Evolutionary conservation across 331 rosid genomes (phyloP).

Genomic region (Ulmus americana): DNA sequence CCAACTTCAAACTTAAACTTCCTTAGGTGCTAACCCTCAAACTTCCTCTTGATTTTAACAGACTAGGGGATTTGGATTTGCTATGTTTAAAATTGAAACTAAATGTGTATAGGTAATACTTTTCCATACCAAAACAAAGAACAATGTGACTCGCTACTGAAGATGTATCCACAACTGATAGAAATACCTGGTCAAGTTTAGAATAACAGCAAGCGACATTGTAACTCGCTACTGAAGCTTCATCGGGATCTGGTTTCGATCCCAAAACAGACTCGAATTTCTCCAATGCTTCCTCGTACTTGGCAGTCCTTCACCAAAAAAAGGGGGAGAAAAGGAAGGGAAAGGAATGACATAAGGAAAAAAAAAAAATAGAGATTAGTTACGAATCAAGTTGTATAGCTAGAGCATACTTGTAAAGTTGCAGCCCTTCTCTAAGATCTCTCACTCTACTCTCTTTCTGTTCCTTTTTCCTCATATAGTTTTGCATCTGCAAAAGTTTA

Average conservation of each 20-base stretch:
- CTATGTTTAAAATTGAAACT: no score
- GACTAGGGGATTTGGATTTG: no score
- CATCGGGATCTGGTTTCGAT: conserved; percentile 62
- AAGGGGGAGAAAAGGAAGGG: background rate
- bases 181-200: conserved; percentile 77
- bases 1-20: no score
- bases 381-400: conserved; percentile 6
- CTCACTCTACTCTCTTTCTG: conserved; percentile 55
- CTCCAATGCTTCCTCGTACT: conserved; percentile 83
- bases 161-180: background rate
- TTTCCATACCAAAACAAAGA: no score
- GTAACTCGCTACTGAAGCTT: conserved; percentile 83
- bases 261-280: conserved; percentile 87
- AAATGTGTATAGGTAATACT: no score
- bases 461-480: conserved; percentile 64
- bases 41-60: no score
- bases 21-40: no score
- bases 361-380: background rate
- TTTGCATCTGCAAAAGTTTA: conserved; percentile 69
- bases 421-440: conserved; percentile 77
- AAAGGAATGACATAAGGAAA: background rate
- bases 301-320: conserved; percentile 43
- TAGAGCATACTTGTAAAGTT: conserved; percentile 62
- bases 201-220: conserved; percentile 95
- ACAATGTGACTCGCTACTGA: no score